phyloP scores from a whole-genome alignment of 768 basidiomycete species.

The Mycena indigotica region DNA sequence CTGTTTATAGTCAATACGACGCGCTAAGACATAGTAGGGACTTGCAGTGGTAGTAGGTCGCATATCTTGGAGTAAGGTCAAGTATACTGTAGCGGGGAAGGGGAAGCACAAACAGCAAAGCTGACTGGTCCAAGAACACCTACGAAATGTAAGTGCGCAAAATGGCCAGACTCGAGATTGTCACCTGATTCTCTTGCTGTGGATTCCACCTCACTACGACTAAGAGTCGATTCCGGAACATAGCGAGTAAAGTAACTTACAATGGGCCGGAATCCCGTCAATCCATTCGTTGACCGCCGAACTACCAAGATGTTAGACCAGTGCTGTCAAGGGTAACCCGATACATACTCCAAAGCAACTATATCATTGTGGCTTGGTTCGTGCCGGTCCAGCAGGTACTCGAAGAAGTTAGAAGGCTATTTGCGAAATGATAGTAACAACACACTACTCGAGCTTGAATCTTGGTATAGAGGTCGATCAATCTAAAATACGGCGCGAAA shows the following conservation, averaged over 20 bases:
- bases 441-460: neutral
- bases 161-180: neutral
- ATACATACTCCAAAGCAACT: neutral
- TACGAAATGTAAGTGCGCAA: neutral
- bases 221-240: neutral
- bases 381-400: neutral
- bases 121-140: neutral
- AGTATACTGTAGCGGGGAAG: constrained; percentile 24
- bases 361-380: neutral
- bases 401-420: neutral
- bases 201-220: neutral
- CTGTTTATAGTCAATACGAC: constrained; percentile 3
- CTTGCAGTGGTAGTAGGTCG: neutral
- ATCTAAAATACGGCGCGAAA: neutral
- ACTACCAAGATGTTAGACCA: neutral
- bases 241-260: neutral
- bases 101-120: constrained; percentile 31
- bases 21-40: neutral
- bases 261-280: neutral
- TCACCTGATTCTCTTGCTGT: neutral
- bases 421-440: neutral
- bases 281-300: neutral
- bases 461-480: neutral
- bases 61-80: too few relatives aligned
- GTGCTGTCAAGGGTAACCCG: neutral